Evolutionary conservation across 2,329 filamentous ascomycete species (phyloP), one percentile per base, ranked within the genome.

Genomic region (Metarhizium rileyi): DNA sequence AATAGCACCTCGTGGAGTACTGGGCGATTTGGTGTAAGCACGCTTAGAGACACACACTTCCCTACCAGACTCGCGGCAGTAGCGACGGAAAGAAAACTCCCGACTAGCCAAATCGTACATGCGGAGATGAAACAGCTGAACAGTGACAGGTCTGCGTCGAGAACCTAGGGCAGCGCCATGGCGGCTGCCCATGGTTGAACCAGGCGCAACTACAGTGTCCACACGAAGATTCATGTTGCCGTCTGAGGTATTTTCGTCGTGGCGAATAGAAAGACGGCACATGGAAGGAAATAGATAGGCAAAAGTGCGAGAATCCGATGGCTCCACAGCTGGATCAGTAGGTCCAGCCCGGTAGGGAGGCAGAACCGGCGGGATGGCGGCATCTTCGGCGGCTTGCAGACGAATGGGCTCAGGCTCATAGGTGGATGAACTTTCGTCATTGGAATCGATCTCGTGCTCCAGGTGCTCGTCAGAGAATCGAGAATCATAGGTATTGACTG

Each of bases 141-240:
- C 69, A 5, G 83, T 87, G 59, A 86, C 18, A 16, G 43, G 42
- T 25, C 40, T 30, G 16, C 28, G 25, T 9, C 14, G 30, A 26
- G 44, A 47, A 28, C 40, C 41, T 18, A 42, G 18, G 16, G 55
- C 46, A n/a, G 50, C 30, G 14, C 49, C 35, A 3, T 43, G 25
- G 18, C 48, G 47, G 9, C 47, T 43, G 3, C 35, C 79, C 57
- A 81, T 81, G 54, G 82, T 78, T 55, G 78, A 78, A 38, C 78
- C 77, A 20, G 57, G 50, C 25, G 77, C 75, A 43, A 87, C 78
- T 54, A 86, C 74, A 5, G 88, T 91, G 63, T 95, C 90, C 51
- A 97, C 77, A 28, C 90, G 84, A 50, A 98, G 76, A 64, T 97
- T 97, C 89, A 96, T 94, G 73, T 96, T 95, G 33, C 91, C 91